Evolutionary conservation across 495 filamentous ascomycete species (phyloP), one percentile per base, ranked within the genome.

Genomic region (Penicillium herquei): DNA sequence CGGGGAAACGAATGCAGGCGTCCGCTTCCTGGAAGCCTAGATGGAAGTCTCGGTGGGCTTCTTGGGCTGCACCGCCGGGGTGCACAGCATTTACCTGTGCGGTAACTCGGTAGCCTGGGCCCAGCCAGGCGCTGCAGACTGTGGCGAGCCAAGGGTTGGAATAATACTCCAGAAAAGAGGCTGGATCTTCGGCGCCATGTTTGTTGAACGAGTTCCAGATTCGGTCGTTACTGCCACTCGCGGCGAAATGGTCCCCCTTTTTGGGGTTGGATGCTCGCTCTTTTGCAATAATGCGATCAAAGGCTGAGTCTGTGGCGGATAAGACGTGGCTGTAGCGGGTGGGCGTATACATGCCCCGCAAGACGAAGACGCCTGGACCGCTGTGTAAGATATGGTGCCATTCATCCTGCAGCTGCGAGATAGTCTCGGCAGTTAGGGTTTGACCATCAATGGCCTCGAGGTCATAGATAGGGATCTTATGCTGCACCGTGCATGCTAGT

Each of bases 191-290:
- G 30, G 73, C 58, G 56, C 69, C 73, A 59, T 84, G 81, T 58
- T 84, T 84, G 58, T 68, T 67, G 66, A 84, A 82, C 39, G 78
- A 73, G 69, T 82, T 84, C 81, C 79, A 84, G 64, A 83, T 82
- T 26, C 81, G 75, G 48, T 73, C 66, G 61, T 84, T 84, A 31
- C 64, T 62, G 42, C 73, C 75, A 39, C 67, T 53, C 9, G 66
- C 61, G 18, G 79, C 75, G 69, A 83, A 83, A 54, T 83, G 81
- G 70, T 84, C 81, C 53, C 80, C 81, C 59, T 76, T 76, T 17
- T 44, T 46, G 11, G 60, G 41, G 11, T 12, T 31, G 51, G 40
- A 44, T 48, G 33, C 54, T 26, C 51, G 49, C 52, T 81, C 80
- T 12, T 49, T 47, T 2, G 62, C 56, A 67, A 82, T 75, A 51